phyloP scores from a whole-genome alignment of 768 basidiomycete species.

The Megacollybia marginata region DNA sequence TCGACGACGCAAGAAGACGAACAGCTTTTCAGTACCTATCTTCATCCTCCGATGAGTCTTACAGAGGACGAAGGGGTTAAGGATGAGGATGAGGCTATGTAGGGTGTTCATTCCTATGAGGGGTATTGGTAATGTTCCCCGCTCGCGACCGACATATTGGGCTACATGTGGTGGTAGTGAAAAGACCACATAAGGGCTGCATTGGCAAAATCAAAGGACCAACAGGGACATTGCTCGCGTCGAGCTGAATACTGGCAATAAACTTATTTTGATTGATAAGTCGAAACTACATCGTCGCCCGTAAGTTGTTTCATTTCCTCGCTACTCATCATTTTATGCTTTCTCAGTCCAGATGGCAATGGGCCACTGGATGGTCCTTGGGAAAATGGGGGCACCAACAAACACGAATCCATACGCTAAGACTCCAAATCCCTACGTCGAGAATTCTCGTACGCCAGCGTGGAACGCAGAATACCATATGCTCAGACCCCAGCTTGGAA shows the following conservation, averaged over 20 bases:
- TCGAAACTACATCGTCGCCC: constrained; percentile 64
- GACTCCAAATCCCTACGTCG: constrained; percentile 67
- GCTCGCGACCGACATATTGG: constrained; percentile 81
- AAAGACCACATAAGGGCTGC: constrained; percentile 88
- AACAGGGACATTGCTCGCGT: constrained; percentile 84
- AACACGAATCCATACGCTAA: constrained; percentile 22
- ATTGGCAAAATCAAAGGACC: constrained; percentile 92
- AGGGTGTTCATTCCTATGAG: too few relatives aligned
- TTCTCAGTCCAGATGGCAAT: constrained; percentile 46
- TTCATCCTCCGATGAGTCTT: constrained; percentile 50
- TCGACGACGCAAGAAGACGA: constrained; percentile 62
- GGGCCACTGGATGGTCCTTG: constrained; percentile 35
- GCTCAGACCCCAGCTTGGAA: constrained; percentile 61
- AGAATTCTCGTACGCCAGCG: constrained; percentile 50
- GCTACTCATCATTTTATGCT: constrained; percentile 1
- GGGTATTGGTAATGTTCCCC: too few relatives aligned
- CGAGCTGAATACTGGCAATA: constrained; percentile 85
- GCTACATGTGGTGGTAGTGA: constrained; percentile 66
- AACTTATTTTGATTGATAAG: constrained; percentile 82
- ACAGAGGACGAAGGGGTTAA: constrained; percentile 24
- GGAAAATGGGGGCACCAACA: constrained; percentile 8
- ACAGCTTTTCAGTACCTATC: constrained; percentile 42
- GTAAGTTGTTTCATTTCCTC: constrained; percentile 32
- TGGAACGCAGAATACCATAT: constrained; percentile 66
- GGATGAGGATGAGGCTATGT: too few relatives aligned